These are phyloP conservation scores for Populus hybrid DNA, from an alignment of 441 rosid genomes.

Conservation along the genomic window DNA sequence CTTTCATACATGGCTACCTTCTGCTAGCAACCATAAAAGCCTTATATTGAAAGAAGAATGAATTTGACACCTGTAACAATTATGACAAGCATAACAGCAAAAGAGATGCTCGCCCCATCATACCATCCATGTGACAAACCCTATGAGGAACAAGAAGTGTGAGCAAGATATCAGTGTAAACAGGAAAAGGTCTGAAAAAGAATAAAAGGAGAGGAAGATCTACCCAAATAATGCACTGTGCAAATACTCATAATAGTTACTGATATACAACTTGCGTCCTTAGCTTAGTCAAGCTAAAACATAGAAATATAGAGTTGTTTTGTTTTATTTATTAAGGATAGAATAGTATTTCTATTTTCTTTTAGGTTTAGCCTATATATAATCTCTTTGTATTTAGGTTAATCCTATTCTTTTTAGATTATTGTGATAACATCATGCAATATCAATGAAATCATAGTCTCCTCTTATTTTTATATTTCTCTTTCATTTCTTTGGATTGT, in stretches of 20 bases:
- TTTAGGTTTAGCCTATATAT: too few relatives aligned
- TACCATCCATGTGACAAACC: constrained; percentile 88
- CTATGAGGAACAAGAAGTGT: constrained; percentile 27
- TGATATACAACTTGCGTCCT: not conserved
- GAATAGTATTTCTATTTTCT: too few relatives aligned
- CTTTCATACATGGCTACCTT: not conserved
- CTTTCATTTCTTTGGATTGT: too few relatives aligned
- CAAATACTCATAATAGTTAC: not conserved
- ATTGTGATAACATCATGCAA: too few relatives aligned
- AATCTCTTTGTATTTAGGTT: too few relatives aligned
- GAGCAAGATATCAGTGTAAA: not conserved
- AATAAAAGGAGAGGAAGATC: not conserved
- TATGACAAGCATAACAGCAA: constrained; percentile 82
- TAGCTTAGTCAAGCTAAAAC: not conserved
- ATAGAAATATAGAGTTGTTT: too few relatives aligned
- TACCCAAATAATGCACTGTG: not conserved
- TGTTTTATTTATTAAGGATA: too few relatives aligned
- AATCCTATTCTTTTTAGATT: too few relatives aligned
- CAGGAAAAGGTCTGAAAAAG: not conserved
- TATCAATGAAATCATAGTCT: too few relatives aligned
- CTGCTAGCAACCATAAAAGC: not conserved
- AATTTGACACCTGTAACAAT: constrained; percentile 70
- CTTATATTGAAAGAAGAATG: not conserved
- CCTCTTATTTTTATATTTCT: too few relatives aligned
- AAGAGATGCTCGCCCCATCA: constrained; percentile 89